phyloP scores from a whole-genome alignment of 768 basidiomycete genomes.

The Inosperma sp. region DNA sequence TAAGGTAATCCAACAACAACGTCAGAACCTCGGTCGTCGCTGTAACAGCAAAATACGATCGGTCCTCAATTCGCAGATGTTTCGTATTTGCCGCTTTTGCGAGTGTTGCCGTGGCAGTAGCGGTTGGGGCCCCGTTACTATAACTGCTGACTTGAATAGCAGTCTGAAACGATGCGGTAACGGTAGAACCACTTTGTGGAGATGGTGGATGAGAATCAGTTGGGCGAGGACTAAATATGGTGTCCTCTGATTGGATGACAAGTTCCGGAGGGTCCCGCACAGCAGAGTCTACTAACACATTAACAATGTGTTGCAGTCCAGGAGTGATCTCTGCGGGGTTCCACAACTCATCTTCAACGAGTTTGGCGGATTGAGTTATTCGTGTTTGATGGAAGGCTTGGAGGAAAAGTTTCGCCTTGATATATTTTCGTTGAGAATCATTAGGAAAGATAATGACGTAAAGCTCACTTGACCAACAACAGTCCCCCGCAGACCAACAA shows the following conservation, averaged over 20 bases:
- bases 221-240: conserved; percentile 23
- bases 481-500: conserved; percentile 84
- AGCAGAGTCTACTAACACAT: conserved; percentile 75
- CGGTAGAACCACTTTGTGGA: conserved; percentile 1
- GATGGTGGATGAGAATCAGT: conserved; percentile 12
- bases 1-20: conserved; percentile 80
- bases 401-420: conserved; percentile 81
- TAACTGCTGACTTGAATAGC: conserved; percentile 10
- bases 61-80: conserved; percentile 75
- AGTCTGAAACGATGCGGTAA: conserved; percentile 12
- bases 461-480: conserved; percentile 70
- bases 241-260: conserved; percentile 31
- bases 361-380: conserved; percentile 74
- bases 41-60: conserved; percentile 77
- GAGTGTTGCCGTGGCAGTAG: background rate
- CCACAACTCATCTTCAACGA: conserved; percentile 97
- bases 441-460: conserved; percentile 2
- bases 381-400: conserved; percentile 79
- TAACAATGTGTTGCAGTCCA: conserved; percentile 62
- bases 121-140: conserved; percentile 1
- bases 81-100: conserved; percentile 38
- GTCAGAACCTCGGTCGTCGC: conserved; percentile 75
- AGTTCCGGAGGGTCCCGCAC: conserved; percentile 77
- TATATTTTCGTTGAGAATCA: conserved; percentile 12
- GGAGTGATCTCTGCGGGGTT: conserved; percentile 68